These are phyloP conservation scores for Colletotrichum sp. DNA, from an alignment of 2,329 filamentous ascomycete genomes.

Conservation along the genomic window DNA sequence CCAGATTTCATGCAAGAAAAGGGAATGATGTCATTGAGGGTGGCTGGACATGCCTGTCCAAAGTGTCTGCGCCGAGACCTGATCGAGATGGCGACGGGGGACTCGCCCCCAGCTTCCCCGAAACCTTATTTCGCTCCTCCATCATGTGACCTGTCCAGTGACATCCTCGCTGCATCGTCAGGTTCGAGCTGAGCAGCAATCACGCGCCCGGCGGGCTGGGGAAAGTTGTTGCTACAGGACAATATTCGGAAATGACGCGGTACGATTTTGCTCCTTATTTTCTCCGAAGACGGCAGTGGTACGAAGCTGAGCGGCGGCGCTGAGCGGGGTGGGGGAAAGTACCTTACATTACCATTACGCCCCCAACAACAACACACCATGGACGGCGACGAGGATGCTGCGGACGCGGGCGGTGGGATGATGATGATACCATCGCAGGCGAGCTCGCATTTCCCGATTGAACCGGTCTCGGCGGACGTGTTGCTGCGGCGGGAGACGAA, in stretches of 20 bases:
- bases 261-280: too few species aligned
- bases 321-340: background rate
- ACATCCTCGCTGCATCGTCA: background rate
- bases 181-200: background rate
- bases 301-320: background rate
- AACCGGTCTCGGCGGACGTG: conserved; percentile 49
- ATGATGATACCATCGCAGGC: conserved; percentile 39
- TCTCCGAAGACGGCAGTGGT: background rate
- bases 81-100: conserved; percentile 10
- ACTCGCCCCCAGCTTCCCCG: background rate
- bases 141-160: conserved; percentile 6
- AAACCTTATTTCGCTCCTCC: background rate
- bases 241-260: background rate
- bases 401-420: background rate
- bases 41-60: background rate
- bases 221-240: background rate
- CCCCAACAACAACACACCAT: background rate
- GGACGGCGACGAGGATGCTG: background rate
- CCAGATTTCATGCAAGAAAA: background rate
- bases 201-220: background rate
- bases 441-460: conserved; percentile 48
- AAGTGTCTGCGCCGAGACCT: background rate
- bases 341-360: background rate
- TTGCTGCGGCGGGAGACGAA: conserved; percentile 44
- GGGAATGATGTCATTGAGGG: conserved; percentile 16